Base-by-base conservation (phyloP, 768 basidiomycete species). In the Kwoniella heveanensis region DNA sequence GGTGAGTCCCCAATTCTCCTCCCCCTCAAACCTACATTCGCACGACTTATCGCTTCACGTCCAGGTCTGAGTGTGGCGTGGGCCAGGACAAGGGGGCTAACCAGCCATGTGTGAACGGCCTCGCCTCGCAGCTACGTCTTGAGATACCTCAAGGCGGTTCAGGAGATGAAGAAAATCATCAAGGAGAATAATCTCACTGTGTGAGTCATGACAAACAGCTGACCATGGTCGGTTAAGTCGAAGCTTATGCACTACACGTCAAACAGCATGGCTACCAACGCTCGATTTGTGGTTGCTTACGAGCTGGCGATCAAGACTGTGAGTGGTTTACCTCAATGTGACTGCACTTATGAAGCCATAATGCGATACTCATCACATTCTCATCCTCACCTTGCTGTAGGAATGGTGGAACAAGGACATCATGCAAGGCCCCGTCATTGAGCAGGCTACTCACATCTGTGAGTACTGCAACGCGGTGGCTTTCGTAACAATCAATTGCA, bases 141-240 rank as follows among this genome's bases (percentile, higher is more conserved):
- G 65, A 87, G 92, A 64, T 94, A 95, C 82, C 83, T 95, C 73
- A 88, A 88, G 79, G 92, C 89, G 13, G 91, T 93, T 26, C 91
- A 95, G 81, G 88, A 87, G 85, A 95, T 97, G 90, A 94, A 95
- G 82, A 85, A 88, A 61, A 92, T 96, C 77, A 89, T 98, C 76
- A 83, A 90, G 71, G 92, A 94, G 67, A 97, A 96, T 77, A 86
- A 92, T 71, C 85, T 98, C 61, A 88, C 88, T 21, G 93, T 98
- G 72, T 74, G 47, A 68, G 72, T 64, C 4, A 44, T n/a, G n/a
- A n/a, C n/a, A 36, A 36, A 7, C 32, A 8, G 3, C 17, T 22
- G 21, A 24, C 21, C 13, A 13, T 10, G 1, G 32, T 46, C 36
- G 7, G 7, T 21, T 2, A 52, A 17, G 29, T 27, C 10, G 39